Base-by-base conservation (phyloP, 441 rosid genomes). In the Omphalea diandra region DNA sequence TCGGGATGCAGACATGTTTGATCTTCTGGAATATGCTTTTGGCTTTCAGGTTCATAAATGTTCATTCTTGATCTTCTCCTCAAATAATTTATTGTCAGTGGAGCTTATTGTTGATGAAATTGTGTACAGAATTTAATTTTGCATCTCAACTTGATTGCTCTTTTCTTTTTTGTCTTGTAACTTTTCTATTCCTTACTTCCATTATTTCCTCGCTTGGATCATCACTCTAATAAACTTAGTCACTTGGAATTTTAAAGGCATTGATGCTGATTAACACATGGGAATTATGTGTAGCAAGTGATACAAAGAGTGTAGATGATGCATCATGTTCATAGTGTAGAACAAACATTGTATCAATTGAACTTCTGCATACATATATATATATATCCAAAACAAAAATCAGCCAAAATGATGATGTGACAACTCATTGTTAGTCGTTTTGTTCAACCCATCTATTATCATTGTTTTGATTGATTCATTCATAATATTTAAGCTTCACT, bases 1-100 rank as follows among this genome's bases (percentile, higher is more conserved):
- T 73, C 93, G 97, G 55, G 83, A 82, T 54, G 84, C 94, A 64
- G 99, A 96, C 83, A 80, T 96, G 86, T 96, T 96, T 86, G 99
- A 96, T 83, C 90, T 91, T 69, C 71, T 96, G 77, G 93, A 90
- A 72, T 90, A 80, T 83, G 91, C 84, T 32, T 93, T 96, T 83
- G 98, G 98, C 71, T 96, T 96, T 85, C 99, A 96, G 98, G 99
- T 96, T 76, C 69, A 57, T 54, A 40, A 64, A 26, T 18, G 15
- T 71, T 71, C 27, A 15, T 65, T 69, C 2, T 9, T 31, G 24
- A 24, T 65, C 50, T 41, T 29, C 35, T 60, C 11, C 11, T 46
- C 20, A 26, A 31, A 20, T 58, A 40, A 43, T 22, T 64, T 27
- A 5, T 56, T 44, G 22, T 24, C 36, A 41, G 63, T 65, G 47